A percentile compares a stretch with the other conserved stretches of the same genome.
phyloP scores from a whole-genome alignment of 192 early-diverging fungal genomes.

The Coemansia aciculifera region DNA sequence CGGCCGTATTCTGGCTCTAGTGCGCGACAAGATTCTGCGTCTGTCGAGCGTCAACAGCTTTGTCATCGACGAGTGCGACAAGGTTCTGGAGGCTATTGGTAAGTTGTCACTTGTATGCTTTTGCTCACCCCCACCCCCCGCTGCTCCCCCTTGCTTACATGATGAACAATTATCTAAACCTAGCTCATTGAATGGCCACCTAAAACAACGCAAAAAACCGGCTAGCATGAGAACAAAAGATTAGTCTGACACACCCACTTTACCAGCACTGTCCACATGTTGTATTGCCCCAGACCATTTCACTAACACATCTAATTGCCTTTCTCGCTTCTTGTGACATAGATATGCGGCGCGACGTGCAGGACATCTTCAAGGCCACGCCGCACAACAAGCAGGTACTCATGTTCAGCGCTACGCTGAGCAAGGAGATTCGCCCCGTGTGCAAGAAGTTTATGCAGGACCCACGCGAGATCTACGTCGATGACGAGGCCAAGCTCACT shows the following conservation, averaged over 20 bases:
- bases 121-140: background rate
- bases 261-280: background rate
- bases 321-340: background rate
- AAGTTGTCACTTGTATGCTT: conserved; percentile 44
- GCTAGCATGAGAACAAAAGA: conserved; percentile 32
- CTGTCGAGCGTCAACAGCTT: conserved; percentile 91
- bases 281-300: background rate
- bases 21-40: conserved; percentile 82
- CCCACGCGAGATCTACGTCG: conserved; percentile 96
- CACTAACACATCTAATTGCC: background rate
- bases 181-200: conserved; percentile 70
- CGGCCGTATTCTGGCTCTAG: conserved; percentile 85
- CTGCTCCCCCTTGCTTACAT: conserved; percentile 24
- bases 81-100: conserved; percentile 92
- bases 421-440: conserved; percentile 87
- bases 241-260: conserved; percentile 3
- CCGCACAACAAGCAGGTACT: conserved; percentile 98
- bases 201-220: conserved; percentile 36
- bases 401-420: conserved; percentile 97
- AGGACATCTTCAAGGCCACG: conserved; percentile 92
- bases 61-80: conserved; percentile 99
- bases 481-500: conserved; percentile 96
- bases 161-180: conserved; percentile 72
- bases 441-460: conserved; percentile 99
- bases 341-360: conserved; percentile 98